These are phyloP conservation scores for Cyathus olla DNA, from an alignment of 1,284 basidiomycete species.

Conservation along the genomic window DNA sequence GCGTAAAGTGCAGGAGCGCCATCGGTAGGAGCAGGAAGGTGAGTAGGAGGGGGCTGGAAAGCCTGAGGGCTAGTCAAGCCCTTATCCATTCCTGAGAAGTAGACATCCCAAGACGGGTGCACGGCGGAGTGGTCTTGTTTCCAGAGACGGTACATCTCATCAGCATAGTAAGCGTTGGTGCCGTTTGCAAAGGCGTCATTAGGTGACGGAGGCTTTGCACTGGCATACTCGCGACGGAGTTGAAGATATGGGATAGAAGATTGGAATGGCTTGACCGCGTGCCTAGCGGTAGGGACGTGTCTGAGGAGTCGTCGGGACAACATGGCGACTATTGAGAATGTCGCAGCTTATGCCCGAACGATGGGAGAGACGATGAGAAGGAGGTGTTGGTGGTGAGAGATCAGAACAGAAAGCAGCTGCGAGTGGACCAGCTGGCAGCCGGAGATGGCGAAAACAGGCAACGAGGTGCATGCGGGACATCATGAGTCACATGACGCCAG, in stretches of 20 bases:
- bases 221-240: slow-evolving; percentile 52
- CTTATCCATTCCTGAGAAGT: slow-evolving; percentile 95
- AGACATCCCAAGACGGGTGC: slow-evolving; percentile 95
- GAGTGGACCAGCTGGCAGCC: too few relatives aligned
- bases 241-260: background rate
- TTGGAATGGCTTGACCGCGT: background rate
- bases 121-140: slow-evolving; percentile 92
- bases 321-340: background rate
- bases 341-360: too few relatives aligned
- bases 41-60: slow-evolving; percentile 85
- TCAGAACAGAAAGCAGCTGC: too few relatives aligned
- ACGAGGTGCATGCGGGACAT: too few relatives aligned
- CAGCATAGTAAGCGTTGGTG: slow-evolving; percentile 94
- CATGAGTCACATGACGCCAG: too few relatives aligned
- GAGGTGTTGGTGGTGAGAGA: too few relatives aligned
- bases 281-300: background rate
- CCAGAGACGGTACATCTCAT: slow-evolving; percentile 96
- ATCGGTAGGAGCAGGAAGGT: slow-evolving; percentile 78
- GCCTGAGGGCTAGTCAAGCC: slow-evolving; percentile 88
- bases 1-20: slow-evolving; percentile 88
- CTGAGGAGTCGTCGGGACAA: slow-evolving; percentile 1
- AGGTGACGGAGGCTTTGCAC: slow-evolving; percentile 69
- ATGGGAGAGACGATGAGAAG: too few relatives aligned
- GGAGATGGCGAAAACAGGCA: too few relatives aligned
- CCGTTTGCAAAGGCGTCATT: slow-evolving; percentile 91